Conservation (phyloP, 345 rosid genomes). For the Acer yangbiense region DNA sequence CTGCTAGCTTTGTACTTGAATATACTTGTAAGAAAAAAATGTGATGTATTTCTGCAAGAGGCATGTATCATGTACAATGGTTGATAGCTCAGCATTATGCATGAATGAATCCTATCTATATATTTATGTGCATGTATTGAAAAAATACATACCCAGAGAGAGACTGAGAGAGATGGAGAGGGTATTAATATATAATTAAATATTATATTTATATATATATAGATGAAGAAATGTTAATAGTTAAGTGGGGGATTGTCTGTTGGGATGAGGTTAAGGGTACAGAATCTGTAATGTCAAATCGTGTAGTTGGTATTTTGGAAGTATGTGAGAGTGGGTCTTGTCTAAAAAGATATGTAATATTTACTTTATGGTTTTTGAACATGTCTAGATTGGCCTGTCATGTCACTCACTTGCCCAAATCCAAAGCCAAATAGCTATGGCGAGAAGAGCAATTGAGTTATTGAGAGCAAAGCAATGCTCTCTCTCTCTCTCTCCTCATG, state of each 20-base stretch:
- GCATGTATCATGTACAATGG: not conserved
- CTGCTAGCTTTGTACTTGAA: not conserved
- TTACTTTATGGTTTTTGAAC: slow-evolving; percentile 17
- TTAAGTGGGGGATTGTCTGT: not conserved
- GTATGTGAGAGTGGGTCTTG: slow-evolving; percentile 47
- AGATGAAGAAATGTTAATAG: not conserved
- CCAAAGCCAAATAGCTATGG: not conserved
- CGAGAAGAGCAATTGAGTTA: no score
- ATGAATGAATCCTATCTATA: not conserved
- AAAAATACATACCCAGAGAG: no score
- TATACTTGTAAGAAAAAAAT: not conserved
- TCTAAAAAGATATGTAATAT: slow-evolving; percentile 9
- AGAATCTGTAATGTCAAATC: slow-evolving; percentile 99
- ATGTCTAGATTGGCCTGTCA: slow-evolving; percentile 33
- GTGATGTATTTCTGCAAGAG: slow-evolving; percentile 4
- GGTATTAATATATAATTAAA: not conserved
- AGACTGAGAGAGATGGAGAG: not conserved
- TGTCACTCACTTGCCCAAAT: slow-evolving; percentile 20
- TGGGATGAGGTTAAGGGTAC: slow-evolving; percentile 20
- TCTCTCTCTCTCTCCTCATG: no score
- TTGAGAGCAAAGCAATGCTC: no score
- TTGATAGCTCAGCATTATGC: not conserved
- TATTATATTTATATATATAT: no score
- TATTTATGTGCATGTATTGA: not conserved
- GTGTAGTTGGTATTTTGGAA: slow-evolving; percentile 70